Evolutionary conservation across 305 asterid species (phyloP), one percentile per base, ranked within the genome.

Genomic region (Withania somnifera): DNA sequence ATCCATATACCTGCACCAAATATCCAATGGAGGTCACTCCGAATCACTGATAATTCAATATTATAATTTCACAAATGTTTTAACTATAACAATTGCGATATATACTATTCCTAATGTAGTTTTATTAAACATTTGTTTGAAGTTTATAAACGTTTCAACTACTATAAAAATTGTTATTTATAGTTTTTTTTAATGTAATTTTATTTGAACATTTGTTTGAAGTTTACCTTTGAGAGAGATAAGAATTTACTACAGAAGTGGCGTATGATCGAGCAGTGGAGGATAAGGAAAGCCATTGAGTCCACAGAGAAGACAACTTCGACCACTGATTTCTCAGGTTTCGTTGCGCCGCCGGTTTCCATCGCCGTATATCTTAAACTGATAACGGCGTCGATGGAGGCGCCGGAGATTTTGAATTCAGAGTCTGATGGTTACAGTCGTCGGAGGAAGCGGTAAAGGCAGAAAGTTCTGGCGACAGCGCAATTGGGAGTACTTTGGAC

Each of bases 311-410:
- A 69, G 85, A 83, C 84, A 95, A 87, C 84, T 91, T 90, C 53
- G 96, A 91, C 98, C 98, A 95, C 57, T 93, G 98, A 85, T 95
- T 93, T 89, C 90, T 86, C 24, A 95, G 79, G 85, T 95, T 95
- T 6, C 95, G 86, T 78, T 93, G 98, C 66, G 97, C 97, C 9
- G 89, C 91, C 15, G 96, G 98, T 80, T 89, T 89, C 98, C 98
- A 95, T 20, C 89, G 87, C 78, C 98, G 89, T 83, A 81, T 82
- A 40, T 77, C 82, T 32, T 30, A 77, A 20, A 69, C 10, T 0
- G 90, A 80, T 2, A 89, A 86, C 11, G 92, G 81, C 6, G 90
- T 32, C 15, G 85, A 66, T 68, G 92, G 80, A 7, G 84, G 63
- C 20, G 81, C 64, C 20, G 80, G 84, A 17, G 80, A 64, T 19